phyloP scores from a whole-genome alignment of 2,329 filamentous ascomycete genomes.

The Sclerotinia trifoliorum region DNA sequence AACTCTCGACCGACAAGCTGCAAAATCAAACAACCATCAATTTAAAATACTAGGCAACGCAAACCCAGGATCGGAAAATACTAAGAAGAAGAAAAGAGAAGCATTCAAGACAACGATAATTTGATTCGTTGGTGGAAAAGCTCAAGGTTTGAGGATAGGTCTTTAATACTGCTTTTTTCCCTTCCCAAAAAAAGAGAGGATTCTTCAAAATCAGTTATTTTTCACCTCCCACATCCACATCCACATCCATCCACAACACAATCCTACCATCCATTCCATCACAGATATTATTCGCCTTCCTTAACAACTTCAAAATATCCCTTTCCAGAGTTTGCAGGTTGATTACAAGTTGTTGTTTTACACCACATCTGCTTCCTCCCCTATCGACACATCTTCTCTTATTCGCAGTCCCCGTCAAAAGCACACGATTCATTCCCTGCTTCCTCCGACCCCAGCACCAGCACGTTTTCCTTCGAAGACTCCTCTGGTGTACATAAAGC shows the following conservation, averaged over 20 bases:
- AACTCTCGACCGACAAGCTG: constrained; percentile 9
- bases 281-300: constrained; percentile 15
- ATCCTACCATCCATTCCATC: constrained; percentile 31
- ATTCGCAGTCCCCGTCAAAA: constrained; percentile 38
- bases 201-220: constrained; percentile 38
- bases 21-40: not conserved
- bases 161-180: constrained; percentile 40
- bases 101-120: constrained; percentile 25
- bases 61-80: not conserved
- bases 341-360: constrained; percentile 31
- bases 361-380: constrained; percentile 42
- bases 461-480: constrained; percentile 90
- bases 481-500: constrained; percentile 79
- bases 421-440: constrained; percentile 39
- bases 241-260: constrained; percentile 17
- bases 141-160: constrained; percentile 42
- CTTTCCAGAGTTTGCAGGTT: constrained; percentile 36
- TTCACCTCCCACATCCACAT: constrained; percentile 25
- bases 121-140: constrained; percentile 33
- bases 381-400: constrained; percentile 39
- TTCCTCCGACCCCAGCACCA: constrained; percentile 58
- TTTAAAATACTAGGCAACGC: not conserved
- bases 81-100: constrained; percentile 4
- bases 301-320: constrained; percentile 40
- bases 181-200: constrained; percentile 25